A percentile compares a stretch with the other conserved stretches of the same genome.
These are phyloP conservation scores for Wickerhamomyces alni DNA, from an alignment of 805 yeast species.

Conservation along the genomic window DNA sequence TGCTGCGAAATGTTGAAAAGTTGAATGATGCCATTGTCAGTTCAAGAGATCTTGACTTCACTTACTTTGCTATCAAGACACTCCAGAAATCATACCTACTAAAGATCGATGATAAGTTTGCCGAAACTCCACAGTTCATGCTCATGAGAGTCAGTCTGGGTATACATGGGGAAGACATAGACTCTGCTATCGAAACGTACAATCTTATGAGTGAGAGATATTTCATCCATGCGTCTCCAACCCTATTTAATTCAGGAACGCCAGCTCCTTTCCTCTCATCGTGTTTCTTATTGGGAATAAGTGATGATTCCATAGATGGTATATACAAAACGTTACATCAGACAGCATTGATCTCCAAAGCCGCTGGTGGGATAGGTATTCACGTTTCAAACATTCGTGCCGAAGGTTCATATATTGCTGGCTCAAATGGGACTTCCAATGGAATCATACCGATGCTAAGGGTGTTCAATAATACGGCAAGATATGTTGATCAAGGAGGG, in stretches of 20 bases:
- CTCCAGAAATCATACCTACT: slow-evolving; percentile 80
- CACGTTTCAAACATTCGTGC: slow-evolving; percentile 85
- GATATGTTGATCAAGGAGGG: slow-evolving; percentile 98
- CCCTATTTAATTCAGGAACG: slow-evolving; percentile 90
- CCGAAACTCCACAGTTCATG: slow-evolving; percentile 89
- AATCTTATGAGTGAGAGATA: slow-evolving; percentile 79
- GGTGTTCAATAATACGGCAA: slow-evolving; percentile 91
- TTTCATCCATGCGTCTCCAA: slow-evolving; percentile 94
- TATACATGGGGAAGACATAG: slow-evolving; percentile 68
- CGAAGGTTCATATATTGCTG: slow-evolving; percentile 81
- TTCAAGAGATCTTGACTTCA: slow-evolving; percentile 71
- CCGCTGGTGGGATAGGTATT: slow-evolving; percentile 94
- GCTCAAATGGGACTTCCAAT: slow-evolving; percentile 87
- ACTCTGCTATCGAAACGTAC: slow-evolving; percentile 72
- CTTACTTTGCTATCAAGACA: slow-evolving; percentile 91
- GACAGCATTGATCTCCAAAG: slow-evolving; percentile 85
- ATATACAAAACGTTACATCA: slow-evolving; percentile 85
- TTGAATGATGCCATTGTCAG: slow-evolving; percentile 69
- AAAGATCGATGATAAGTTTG: slow-evolving; percentile 54
- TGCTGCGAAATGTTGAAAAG: slow-evolving; percentile 50
- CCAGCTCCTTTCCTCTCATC: slow-evolving; percentile 82
- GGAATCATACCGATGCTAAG: slow-evolving; percentile 96
- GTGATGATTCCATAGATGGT: slow-evolving; percentile 93
- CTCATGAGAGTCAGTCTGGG: slow-evolving; percentile 91
- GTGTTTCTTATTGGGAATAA: slow-evolving; percentile 87